Evolutionary conservation across 176 grass and related monocot species (phyloP), one percentile per base, ranked within the genome.

Genomic region (Luzula sylvatica): DNA sequence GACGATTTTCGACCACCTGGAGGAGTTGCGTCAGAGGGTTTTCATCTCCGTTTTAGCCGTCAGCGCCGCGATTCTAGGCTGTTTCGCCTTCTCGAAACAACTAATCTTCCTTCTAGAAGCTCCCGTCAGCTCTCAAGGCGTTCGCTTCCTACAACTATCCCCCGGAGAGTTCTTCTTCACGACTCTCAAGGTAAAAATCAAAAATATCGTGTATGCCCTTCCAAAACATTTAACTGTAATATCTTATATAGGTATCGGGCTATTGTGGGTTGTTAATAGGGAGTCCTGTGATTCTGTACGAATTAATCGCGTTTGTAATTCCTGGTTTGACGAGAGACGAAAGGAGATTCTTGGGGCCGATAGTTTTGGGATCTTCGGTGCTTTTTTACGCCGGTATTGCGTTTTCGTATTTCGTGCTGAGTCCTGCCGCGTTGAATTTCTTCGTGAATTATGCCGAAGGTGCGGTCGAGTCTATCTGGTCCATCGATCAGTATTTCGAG

Each of bases 151-250:
- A 63, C 92, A 96, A 67, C 78, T 96, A 4, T 96, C 92, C 26
- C 92, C 92, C 79, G 85, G 92, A 13, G 92, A 96, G 29, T 96
- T 96, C 73, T 96, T 96, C 85, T 96, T 96, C 75, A 96, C 92
- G 45, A 89, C 92, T 63, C 17, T 96, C 15, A 96, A 96, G 92
- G 92, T 96, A 67, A 86, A 53, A 15, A 22, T 52, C 43, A 23
- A 59, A 17, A 42, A 8, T 24, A 42, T 59, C 19, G 18, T 23
- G 38, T 14, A 13, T 21, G 53, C 15, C 46, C 7, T 16, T 32
- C 15, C 1, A 53, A 25, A 53, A 15, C 50, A n/a, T n/a, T n/a
- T n/a, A n/a, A n/a, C n/a, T n/a, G n/a, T n/a, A n/a, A n/a, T n/a
- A n/a, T n/a, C n/a, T n/a, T n/a, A n/a, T n/a, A n/a, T 65, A 96